Conservation (phyloP, 768 basidiomycete species). For the Termitomyces eurrhizus region DNA sequence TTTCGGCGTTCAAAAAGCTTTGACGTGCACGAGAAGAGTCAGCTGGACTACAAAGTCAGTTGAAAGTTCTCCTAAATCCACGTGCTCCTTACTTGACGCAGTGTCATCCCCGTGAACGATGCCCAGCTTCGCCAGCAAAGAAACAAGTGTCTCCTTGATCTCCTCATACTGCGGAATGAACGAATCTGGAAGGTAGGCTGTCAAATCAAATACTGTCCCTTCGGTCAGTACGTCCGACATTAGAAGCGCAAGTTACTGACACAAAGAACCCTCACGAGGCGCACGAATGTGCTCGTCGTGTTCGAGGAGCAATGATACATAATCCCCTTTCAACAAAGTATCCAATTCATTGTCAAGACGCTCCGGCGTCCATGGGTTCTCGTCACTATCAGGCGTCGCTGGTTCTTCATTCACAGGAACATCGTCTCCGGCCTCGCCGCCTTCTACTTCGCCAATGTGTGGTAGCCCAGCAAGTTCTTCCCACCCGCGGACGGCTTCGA, state of each 20-base stretch:
- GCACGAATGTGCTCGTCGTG: constrained; percentile 68
- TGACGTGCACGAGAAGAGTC: constrained; percentile 64
- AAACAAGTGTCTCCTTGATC: constrained; percentile 54
- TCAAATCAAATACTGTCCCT: constrained; percentile 66
- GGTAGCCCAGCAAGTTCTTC: constrained; percentile 69
- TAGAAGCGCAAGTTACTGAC: constrained; percentile 39
- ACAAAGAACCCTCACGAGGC: constrained; percentile 41
- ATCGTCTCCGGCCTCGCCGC: constrained; percentile 34
- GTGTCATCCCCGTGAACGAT: constrained; percentile 42
- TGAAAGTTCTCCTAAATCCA: not conserved
- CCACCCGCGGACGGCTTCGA: constrained; percentile 95
- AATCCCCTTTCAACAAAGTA: constrained; percentile 57
- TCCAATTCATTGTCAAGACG: constrained; percentile 58
- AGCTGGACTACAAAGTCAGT: constrained; percentile 17
- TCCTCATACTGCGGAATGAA: constrained; percentile 70
- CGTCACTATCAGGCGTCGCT: constrained; percentile 47
- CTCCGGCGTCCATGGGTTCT: constrained; percentile 57
- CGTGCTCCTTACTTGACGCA: constrained; percentile 24
- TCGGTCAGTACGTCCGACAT: constrained; percentile 1
- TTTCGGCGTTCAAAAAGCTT: constrained; percentile 60
- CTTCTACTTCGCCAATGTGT: constrained; percentile 66
- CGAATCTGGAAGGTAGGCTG: constrained; percentile 83
- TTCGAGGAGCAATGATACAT: constrained; percentile 69
- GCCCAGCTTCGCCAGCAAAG: constrained; percentile 63
- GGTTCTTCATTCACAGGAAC: constrained; percentile 28